Conservation (phyloP, 1,284 basidiomycete species). For the Veloporphyrellus conicus region DNA sequence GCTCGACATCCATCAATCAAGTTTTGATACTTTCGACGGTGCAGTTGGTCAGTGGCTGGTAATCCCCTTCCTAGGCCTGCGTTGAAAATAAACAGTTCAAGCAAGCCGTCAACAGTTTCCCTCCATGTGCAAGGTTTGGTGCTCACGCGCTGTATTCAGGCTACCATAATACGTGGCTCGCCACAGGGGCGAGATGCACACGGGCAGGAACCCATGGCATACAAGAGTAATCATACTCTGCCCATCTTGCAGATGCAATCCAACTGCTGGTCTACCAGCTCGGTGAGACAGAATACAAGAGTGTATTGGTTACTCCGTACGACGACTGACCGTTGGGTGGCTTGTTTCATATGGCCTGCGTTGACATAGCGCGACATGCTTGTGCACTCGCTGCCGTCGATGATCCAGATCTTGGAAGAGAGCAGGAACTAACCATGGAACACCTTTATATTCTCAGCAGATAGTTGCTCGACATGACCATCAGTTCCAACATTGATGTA, state of each 20-base stretch:
- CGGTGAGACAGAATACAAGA: conserved; percentile 38
- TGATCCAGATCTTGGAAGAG: conserved; percentile 31
- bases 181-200: conserved; percentile 34
- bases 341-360: conserved; percentile 35
- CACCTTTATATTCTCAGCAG: conserved; percentile 27
- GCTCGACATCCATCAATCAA: conserved; percentile 29
- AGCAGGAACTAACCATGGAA: conserved; percentile 30
- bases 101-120: too few relatives aligned
- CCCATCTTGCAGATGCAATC: conserved; percentile 42
- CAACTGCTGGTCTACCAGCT: conserved; percentile 38
- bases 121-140: too few relatives aligned
- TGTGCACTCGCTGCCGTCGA: conserved; percentile 9
- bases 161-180: conserved; percentile 35
- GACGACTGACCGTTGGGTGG: conserved; percentile 37
- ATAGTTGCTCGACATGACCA: conserved; percentile 26
- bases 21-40: conserved; percentile 27
- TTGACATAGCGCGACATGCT: conserved; percentile 31
- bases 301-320: conserved; percentile 33
- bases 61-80: conserved; percentile 34
- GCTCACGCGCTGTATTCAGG: conserved; percentile 32
- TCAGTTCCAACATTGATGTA: conserved; percentile 17
- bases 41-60: conserved; percentile 33
- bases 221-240: conserved; percentile 40
- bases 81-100: too few relatives aligned
- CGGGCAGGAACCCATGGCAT: conserved; percentile 38